Conservation (phyloP, 768 basidiomycete genomes). For the Rhizopogon roseolus region DNA sequence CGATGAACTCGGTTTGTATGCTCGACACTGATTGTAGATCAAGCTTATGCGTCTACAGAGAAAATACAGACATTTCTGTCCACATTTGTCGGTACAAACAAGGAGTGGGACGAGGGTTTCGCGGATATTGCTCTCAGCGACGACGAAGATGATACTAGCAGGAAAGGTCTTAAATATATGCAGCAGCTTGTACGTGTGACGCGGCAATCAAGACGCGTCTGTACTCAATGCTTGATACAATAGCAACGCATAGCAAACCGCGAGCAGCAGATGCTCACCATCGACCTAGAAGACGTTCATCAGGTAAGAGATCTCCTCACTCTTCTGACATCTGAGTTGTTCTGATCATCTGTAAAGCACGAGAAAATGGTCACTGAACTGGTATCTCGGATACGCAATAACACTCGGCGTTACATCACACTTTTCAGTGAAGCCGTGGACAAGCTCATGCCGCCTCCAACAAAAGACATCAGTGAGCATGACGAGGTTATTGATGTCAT, state of each 20-base stretch:
- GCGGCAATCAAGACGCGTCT: slow-evolving; percentile 15
- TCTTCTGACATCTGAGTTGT: not conserved
- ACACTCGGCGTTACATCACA: slow-evolving; percentile 85
- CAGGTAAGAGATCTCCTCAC: slow-evolving; percentile 40
- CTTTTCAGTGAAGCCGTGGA: slow-evolving; percentile 92
- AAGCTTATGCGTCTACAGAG: slow-evolving; percentile 34
- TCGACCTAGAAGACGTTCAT: slow-evolving; percentile 86
- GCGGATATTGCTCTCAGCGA: slow-evolving; percentile 69
- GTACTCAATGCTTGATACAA: slow-evolving; percentile 11
- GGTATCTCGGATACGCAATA: slow-evolving; percentile 72
- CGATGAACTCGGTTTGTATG: slow-evolving; percentile 58
- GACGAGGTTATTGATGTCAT: slow-evolving; percentile 98
- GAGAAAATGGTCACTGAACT: slow-evolving; percentile 70
- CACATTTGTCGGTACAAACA: slow-evolving; percentile 57
- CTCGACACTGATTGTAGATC: not conserved
- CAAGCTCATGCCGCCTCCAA: slow-evolving; percentile 81
- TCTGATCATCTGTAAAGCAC: slow-evolving; percentile 39
- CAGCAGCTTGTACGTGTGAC: slow-evolving; percentile 63
- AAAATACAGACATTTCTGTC: slow-evolving; percentile 69
- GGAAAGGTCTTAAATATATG: slow-evolving; percentile 69
- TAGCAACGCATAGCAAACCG: slow-evolving; percentile 93
- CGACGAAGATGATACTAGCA: slow-evolving; percentile 34
- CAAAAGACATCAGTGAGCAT: slow-evolving; percentile 83
- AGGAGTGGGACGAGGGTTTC: slow-evolving; percentile 63
- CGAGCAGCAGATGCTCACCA: slow-evolving; percentile 81